A percentile compares a stretch with the other conserved stretches of the same genome.
phyloP scores from a whole-genome alignment of 169 alveolate species.

The Pseudocohnilembus persalinus region DNA sequence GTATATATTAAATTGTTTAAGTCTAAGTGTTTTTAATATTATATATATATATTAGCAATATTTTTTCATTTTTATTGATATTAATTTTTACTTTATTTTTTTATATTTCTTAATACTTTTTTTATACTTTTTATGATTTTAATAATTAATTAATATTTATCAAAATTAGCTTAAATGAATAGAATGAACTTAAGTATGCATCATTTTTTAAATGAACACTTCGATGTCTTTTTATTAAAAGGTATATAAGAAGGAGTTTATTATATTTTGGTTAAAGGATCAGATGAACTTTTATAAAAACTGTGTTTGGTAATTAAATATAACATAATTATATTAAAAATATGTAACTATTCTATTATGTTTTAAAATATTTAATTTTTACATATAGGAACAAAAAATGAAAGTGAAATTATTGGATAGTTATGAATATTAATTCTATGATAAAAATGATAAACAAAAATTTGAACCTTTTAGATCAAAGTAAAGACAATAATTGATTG shows the following conservation, averaged over 20 bases:
- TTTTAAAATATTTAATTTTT: background rate
- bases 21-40: too few relatives aligned
- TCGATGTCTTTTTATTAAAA: slow-evolving; percentile 5
- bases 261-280: background rate
- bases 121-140: too few relatives aligned
- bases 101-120: too few relatives aligned
- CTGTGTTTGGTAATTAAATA: background rate
- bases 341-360: background rate
- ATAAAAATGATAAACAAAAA: background rate
- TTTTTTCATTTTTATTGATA: too few relatives aligned
- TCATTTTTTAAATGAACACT: background rate
- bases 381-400: slow-evolving; percentile 25
- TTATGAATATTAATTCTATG: slow-evolving; percentile 38
- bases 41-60: too few relatives aligned
- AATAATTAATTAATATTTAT: too few relatives aligned
- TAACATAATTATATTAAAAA: slow-evolving; percentile 10
- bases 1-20: too few relatives aligned
- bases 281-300: background rate
- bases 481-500: slow-evolving; percentile 30
- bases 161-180: background rate
- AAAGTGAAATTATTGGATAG: slow-evolving; percentile 38
- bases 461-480: slow-evolving; percentile 49
- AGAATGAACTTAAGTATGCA: background rate
- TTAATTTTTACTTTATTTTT: too few relatives aligned
- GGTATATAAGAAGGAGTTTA: background rate